phyloP scores from a whole-genome alignment of 2,329 filamentous ascomycete species.

The Aureobasidium sp. region DNA sequence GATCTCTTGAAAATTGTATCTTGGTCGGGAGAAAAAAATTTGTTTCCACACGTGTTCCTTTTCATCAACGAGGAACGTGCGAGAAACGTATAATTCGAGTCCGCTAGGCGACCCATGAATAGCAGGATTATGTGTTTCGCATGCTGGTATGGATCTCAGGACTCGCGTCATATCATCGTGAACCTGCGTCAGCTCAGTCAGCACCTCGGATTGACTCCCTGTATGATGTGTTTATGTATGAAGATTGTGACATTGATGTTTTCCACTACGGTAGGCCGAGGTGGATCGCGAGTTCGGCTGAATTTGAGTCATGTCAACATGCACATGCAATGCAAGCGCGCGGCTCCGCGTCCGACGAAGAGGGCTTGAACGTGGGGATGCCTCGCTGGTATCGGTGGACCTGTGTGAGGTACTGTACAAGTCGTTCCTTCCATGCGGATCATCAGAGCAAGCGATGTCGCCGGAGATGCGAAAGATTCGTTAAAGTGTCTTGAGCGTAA shows the following conservation, averaged over 20 bases:
- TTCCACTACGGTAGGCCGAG: slow-evolving; percentile 5
- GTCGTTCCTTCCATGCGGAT: neutral
- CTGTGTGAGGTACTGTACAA: neutral
- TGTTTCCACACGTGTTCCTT: slow-evolving; percentile 12
- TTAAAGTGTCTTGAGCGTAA: slow-evolving; percentile 7
- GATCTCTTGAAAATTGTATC: slow-evolving; percentile 5
- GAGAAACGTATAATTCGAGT: neutral
- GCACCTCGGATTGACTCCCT: neutral
- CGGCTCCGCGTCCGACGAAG: slow-evolving; percentile 10
- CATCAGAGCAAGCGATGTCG: neutral
- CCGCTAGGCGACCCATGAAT: neutral
- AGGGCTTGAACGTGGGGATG: neutral
- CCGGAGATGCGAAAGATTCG: slow-evolving; percentile 9
- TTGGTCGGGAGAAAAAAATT: slow-evolving; percentile 5
- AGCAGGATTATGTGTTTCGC: slow-evolving; percentile 6
- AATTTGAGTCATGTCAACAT: slow-evolving; percentile 4
- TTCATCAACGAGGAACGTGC: slow-evolving; percentile 4
- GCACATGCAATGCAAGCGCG: slow-evolving; percentile 14
- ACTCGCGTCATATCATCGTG: neutral
- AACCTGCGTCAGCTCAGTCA: neutral
- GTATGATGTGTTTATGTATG: neutral
- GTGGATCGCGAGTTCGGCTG: neutral
- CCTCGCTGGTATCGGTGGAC: neutral
- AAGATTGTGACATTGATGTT: neutral
- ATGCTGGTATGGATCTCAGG: neutral